A percentile compares a stretch with the other conserved stretches of the same genome.
Evolutionary conservation across 208 protist genomes (phyloP).

Genomic region (Crithidia acanthocephali): DNA sequence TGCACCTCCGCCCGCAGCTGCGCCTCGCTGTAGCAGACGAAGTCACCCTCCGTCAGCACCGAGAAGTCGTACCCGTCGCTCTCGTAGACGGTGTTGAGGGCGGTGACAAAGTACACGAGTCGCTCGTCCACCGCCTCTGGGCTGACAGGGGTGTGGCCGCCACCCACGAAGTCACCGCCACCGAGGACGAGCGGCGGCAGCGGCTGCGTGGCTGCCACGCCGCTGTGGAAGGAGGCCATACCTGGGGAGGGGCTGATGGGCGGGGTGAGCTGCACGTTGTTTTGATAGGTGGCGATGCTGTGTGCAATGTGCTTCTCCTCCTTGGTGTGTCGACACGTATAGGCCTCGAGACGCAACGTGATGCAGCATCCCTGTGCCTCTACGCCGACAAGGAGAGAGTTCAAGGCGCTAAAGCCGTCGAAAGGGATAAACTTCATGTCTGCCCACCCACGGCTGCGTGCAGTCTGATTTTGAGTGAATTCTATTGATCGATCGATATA

Average conservation of each 20-base stretch:
- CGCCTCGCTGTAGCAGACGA: constrained; percentile 54
- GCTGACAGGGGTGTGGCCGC: constrained; percentile 22
- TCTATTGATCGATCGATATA: background rate
- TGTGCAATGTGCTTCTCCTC: constrained; percentile 64
- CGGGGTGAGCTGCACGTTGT: constrained; percentile 55
- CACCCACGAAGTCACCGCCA: background rate
- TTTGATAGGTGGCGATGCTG: constrained; percentile 56
- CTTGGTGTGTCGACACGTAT: constrained; percentile 77
- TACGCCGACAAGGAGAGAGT: constrained; percentile 71
- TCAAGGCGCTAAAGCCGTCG: constrained; percentile 72
- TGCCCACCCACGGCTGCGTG: background rate
- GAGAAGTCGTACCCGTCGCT: constrained; percentile 85
- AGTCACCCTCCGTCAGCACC: constrained; percentile 67
- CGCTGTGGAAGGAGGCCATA: constrained; percentile 9
- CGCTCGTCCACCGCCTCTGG: constrained; percentile 63
- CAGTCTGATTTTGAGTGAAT: background rate
- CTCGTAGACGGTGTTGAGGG: constrained; percentile 72
- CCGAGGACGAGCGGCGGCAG: constrained; percentile 29
- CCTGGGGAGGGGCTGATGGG: constrained; percentile 36
- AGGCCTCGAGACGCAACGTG: constrained; percentile 72
- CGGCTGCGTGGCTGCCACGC: constrained; percentile 31
- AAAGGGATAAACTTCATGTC: constrained; percentile 82
- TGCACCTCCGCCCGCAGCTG: constrained; percentile 53
- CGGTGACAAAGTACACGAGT: constrained; percentile 72
- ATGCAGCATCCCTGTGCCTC: constrained; percentile 73